Percentiles rank a stretch among this genome's conserved stretches.
phyloP scores from a whole-genome alignment of 108 stramenopile species.

The Cyclotella distinguenda region DNA sequence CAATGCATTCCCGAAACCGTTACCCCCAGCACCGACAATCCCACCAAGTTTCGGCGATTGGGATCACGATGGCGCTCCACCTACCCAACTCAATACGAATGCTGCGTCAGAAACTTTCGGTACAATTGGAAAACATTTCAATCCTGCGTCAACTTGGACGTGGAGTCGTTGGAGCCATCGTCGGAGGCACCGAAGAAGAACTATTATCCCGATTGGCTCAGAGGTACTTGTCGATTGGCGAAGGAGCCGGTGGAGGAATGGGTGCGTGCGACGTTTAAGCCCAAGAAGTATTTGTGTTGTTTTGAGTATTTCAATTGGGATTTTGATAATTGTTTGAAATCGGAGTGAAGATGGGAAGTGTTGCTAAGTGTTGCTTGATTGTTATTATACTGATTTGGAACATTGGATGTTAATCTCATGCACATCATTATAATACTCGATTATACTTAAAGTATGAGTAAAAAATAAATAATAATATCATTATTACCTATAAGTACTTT shows the following conservation, averaged over 20 bases:
- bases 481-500: too few relatives aligned
- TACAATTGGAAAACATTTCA: constrained; percentile 1
- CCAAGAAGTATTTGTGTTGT: constrained; percentile 14
- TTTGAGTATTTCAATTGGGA: constrained; percentile 14
- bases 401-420: too few relatives aligned
- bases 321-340: constrained; percentile 4
- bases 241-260: constrained; percentile 1
- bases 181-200: neutral
- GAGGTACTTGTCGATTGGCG: neutral
- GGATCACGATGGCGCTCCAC: neutral
- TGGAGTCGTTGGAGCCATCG: neutral
- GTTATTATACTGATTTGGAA: too few relatives aligned
- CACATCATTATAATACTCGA: too few relatives aligned
- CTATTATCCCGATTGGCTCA: neutral
- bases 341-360: too few relatives aligned
- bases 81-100: constrained; percentile 11
- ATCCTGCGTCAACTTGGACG: neutral
- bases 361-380: too few relatives aligned
- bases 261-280: neutral
- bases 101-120: constrained; percentile 1
- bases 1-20: neutral
- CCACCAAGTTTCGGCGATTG: neutral
- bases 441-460: too few relatives aligned
- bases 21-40: neutral
- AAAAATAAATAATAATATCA: too few relatives aligned